Conservation (phyloP, 305 asterid genomes). For the Nicotiana rustica region DNA sequence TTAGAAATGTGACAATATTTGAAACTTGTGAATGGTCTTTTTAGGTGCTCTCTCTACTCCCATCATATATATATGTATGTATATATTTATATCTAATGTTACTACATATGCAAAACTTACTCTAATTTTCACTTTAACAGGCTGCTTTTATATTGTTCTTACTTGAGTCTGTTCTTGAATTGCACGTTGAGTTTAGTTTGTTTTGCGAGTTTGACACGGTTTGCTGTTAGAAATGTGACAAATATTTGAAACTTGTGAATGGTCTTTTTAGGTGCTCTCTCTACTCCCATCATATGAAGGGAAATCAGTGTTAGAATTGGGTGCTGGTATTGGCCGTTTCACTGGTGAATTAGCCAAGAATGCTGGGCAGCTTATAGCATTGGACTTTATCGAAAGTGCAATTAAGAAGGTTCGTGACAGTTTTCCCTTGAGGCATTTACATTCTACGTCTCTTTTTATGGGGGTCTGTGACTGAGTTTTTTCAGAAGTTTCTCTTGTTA, state of each 20-base stretch:
- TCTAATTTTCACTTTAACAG: neutral
- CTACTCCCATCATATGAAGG: conserved; percentile 86
- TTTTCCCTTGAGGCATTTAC: neutral
- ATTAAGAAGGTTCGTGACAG: conserved; percentile 73
- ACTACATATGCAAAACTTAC: neutral
- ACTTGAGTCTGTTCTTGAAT: neutral
- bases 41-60: conserved; percentile 88
- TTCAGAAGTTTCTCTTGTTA: conserved; percentile 6
- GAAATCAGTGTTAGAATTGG: conserved; percentile 87
- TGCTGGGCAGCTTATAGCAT: conserved; percentile 76
- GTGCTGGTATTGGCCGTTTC: conserved; percentile 99
- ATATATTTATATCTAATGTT: neutral
- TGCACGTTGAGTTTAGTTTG: neutral
- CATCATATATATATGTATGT: conserved; percentile 46
- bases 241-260: conserved; percentile 20
- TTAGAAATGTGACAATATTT: neutral
- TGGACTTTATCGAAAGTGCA: conserved; percentile 83
- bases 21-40: conserved; percentile 22
- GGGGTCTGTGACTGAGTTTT: neutral
- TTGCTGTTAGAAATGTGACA: neutral
- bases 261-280: conserved; percentile 67
- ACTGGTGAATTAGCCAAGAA: conserved; percentile 82
- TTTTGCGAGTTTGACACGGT: neutral
- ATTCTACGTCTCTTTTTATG: neutral
- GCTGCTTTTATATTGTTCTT: neutral